phyloP scores from a whole-genome alignment of 176 grass and related monocot species.

The Dactylis glomerata region DNA sequence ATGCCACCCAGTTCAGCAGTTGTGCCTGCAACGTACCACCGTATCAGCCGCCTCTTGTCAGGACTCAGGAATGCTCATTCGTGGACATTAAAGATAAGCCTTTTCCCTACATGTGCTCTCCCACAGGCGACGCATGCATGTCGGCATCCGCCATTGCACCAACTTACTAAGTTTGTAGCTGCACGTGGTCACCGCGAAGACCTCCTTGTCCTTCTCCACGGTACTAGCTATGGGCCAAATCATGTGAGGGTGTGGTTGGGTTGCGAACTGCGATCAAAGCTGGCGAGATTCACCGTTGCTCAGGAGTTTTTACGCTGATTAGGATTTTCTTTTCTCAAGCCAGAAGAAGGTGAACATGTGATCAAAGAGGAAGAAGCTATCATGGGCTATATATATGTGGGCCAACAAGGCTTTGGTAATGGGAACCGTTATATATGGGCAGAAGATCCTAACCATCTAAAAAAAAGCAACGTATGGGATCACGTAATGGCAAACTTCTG shows the following conservation, averaged over 20 bases:
- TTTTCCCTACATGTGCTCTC: background rate
- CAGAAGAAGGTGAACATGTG: background rate
- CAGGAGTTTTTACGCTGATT: background rate
- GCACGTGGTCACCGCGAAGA: background rate
- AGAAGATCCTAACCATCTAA: background rate
- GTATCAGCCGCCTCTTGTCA: background rate
- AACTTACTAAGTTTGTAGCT: background rate
- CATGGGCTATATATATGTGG: background rate
- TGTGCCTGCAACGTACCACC: background rate
- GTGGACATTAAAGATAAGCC: background rate
- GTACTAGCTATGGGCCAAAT: background rate
- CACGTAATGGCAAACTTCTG: background rate
- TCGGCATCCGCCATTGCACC: background rate
- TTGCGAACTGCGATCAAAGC: background rate
- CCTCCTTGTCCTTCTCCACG: background rate
- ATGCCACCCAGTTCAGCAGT: background rate
- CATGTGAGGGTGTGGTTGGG: background rate
- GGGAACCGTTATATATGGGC: background rate
- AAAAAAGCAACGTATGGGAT: background rate
- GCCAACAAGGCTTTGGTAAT: background rate
- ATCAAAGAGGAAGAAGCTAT: background rate
- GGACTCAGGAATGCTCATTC: background rate
- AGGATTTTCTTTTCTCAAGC: background rate
- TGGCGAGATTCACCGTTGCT: background rate
- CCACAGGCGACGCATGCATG: background rate